Base-by-base conservation (phyloP, 331 rosid species). In the Pyracantha coccinea region DNA sequence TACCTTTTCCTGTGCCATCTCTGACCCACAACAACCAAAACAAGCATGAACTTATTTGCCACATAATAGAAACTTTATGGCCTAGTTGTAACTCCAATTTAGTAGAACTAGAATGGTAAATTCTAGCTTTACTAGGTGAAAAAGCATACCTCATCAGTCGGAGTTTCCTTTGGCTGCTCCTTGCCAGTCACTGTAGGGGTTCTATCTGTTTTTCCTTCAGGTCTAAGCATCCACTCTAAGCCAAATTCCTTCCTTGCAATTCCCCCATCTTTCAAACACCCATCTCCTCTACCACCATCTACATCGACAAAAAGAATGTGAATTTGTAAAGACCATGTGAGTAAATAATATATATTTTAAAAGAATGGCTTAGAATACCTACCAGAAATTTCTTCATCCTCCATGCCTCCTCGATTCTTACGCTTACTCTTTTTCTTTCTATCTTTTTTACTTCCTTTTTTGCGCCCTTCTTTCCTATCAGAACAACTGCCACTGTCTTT, bases 141-240 rank as follows among this genome's bases (percentile, higher is more conserved):
- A 55, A 38, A 41, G 47, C 76, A 72, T 78, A 94, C 97, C 90
- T 92, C 95, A 71, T 83, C 88, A 8, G 61, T 73, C 8, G 74
- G 81, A 76, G 79, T 82, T 77, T 89, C 89, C 75, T 83, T 88
- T 1, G 78, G 76, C 52, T 77, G 63, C 31, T 61, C 72, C 21
- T 90, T 84, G 44, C 32, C 67, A 69, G 78, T 31, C 70, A 82
- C 88, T 13, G 57, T 71, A 24, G 90, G 82, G 70, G 60, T 44
- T 68, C 58, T 73, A 17, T 75, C 82, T 28, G 21, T 74, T 78
- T 77, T 85, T 73, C 77, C 90, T 76, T 78, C 91, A 74, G 96
- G 82, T 83, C 89, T 83, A 72, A 92, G 96, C 99, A 92, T 94
- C 99, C 97, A 94, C 76, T 94, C 93, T 80, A 92, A 79, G 57